phyloP scores from a whole-genome alignment of 2,329 filamentous ascomycete genomes.

The Fusarium anthophilum region DNA sequence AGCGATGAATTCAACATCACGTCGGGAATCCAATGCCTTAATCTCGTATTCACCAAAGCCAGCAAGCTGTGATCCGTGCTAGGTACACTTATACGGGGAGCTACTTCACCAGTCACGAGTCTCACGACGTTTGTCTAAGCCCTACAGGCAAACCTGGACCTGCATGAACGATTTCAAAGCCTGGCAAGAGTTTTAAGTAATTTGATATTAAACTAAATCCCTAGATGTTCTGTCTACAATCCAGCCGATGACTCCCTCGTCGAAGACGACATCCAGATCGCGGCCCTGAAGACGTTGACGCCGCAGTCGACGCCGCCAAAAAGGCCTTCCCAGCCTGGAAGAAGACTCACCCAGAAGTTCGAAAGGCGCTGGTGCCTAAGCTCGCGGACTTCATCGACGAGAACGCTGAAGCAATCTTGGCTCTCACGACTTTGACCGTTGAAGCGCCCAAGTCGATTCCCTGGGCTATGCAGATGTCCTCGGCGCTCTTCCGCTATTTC shows the following conservation, averaged over 20 bases:
- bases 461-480: not conserved
- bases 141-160: not conserved
- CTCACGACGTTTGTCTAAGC: not conserved
- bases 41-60: accelerated
- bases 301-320: accelerated
- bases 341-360: accelerated
- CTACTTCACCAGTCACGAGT: not conserved
- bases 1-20: too few species aligned
- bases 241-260: not conserved
- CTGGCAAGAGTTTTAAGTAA: not conserved
- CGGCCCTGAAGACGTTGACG: not conserved
- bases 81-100: not conserved
- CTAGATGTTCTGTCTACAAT: not conserved
- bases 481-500: accelerated
- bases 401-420: not conserved
- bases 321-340: not conserved
- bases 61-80: not conserved
- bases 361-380: accelerated
- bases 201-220: accelerated
- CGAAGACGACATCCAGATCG: not conserved
- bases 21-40: too few species aligned
- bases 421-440: not conserved
- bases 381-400: not conserved
- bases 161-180: not conserved
- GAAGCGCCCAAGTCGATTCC: not conserved